These are phyloP conservation scores for Aspergillaceae sp. DNA, from an alignment of 2,329 filamentous ascomycete genomes.

Conservation along the genomic window DNA sequence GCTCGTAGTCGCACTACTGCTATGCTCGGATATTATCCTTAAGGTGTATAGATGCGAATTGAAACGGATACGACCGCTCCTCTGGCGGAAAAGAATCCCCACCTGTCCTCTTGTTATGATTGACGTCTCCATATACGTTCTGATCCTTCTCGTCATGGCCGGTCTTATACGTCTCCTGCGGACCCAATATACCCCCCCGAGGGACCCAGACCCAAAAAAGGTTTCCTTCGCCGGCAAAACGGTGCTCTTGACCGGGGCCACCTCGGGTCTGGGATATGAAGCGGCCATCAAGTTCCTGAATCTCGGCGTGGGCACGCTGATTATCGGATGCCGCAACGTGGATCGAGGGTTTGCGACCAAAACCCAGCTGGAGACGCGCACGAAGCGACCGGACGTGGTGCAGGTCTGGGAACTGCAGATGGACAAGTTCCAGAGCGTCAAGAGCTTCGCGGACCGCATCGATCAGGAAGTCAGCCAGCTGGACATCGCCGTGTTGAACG, in stretches of 20 bases:
- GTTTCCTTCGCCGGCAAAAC: slow-evolving; percentile 38
- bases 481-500: slow-evolving; percentile 41
- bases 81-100: no score
- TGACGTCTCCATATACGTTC: not conserved
- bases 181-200: slow-evolving; percentile 26
- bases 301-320: slow-evolving; percentile 35
- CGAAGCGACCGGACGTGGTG: slow-evolving; percentile 26
- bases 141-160: slow-evolving; percentile 13
- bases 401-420: slow-evolving; percentile 42
- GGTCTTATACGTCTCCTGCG: slow-evolving; percentile 22
- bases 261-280: slow-evolving; percentile 43
- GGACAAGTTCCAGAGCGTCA: slow-evolving; percentile 38
- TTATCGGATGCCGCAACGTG: slow-evolving; percentile 39
- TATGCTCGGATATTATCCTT: no score
- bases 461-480: slow-evolving; percentile 30
- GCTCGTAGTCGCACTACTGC: no score
- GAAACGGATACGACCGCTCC: no score
- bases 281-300: slow-evolving; percentile 41
- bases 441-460: slow-evolving; percentile 33
- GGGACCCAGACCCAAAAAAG: slow-evolving; percentile 29
- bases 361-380: slow-evolving; percentile 27
- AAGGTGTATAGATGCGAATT: no score
- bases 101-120: no score
- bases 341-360: slow-evolving; percentile 38
- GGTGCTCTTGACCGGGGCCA: slow-evolving; percentile 44